Conservation (phyloP, 495 filamentous ascomycete species). For the Friedmanniomyces endolithicus region DNA sequence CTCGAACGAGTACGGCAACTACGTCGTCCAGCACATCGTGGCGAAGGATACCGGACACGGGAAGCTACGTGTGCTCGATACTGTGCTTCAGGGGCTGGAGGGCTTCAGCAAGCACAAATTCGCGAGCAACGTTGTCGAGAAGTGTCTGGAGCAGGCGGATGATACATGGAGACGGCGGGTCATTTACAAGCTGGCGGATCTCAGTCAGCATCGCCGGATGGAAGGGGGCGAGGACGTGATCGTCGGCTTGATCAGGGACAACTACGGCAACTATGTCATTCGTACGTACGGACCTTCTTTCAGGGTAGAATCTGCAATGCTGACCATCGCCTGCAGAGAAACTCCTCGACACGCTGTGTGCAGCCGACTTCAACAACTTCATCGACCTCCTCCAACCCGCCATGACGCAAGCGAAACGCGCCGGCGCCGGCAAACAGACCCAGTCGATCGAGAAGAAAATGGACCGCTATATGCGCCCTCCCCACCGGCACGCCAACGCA, state of each 20-base stretch:
- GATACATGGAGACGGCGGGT: constrained; percentile 59
- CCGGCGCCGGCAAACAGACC: constrained; percentile 70
- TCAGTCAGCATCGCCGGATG: constrained; percentile 40
- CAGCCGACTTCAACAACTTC: constrained; percentile 51
- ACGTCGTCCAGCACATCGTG: constrained; percentile 91
- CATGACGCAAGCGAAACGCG: constrained; percentile 58
- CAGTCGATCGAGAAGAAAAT: constrained; percentile 32
- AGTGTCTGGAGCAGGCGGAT: constrained; percentile 67
- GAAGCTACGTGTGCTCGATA: constrained; percentile 54
- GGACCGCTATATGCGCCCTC: constrained; percentile 17
- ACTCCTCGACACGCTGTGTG: constrained; percentile 57
- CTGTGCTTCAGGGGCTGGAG: constrained; percentile 62
- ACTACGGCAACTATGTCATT: constrained; percentile 93
- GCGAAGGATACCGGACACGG: constrained; percentile 68
- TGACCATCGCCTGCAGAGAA: constrained; percentile 52
- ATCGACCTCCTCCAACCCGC: constrained; percentile 63
- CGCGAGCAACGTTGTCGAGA: constrained; percentile 95
- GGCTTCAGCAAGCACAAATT: constrained; percentile 84
- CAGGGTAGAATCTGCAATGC: constrained; percentile 12
- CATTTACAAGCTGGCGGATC: constrained; percentile 48
- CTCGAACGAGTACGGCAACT: constrained; percentile 88
- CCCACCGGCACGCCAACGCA: not conserved
- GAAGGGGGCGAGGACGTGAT: constrained; percentile 54
- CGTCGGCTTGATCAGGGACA: constrained; percentile 70
- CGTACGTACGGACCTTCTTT: constrained; percentile 48